phyloP scores from a whole-genome alignment of 164 flowering plant species.

The Tetrastigma voinierianum region DNA sequence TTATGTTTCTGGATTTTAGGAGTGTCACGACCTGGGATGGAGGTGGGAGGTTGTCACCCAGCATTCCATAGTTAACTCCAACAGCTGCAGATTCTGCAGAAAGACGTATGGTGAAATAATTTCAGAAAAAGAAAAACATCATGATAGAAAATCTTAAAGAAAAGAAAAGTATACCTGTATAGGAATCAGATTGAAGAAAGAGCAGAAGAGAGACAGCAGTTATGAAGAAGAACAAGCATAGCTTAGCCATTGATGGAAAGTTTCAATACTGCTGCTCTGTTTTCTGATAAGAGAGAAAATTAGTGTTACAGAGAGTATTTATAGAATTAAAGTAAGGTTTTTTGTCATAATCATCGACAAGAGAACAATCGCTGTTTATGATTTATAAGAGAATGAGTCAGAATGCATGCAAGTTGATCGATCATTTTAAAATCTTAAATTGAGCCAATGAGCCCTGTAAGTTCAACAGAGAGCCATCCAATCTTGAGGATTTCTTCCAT shows the following conservation, averaged over 20 bases:
- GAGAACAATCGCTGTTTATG: too few relatives aligned
- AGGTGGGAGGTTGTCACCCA: constrained; percentile 21
- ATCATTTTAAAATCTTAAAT: too few relatives aligned
- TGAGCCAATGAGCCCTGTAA: too few relatives aligned
- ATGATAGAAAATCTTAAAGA: background rate
- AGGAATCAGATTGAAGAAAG: background rate
- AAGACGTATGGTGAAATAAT: background rate
- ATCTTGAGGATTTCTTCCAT: too few relatives aligned
- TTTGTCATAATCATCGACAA: too few relatives aligned
- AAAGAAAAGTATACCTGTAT: background rate
- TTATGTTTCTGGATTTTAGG: background rate
- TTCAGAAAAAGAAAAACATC: background rate
- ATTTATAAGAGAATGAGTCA: too few relatives aligned
- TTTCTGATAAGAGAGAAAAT: too few relatives aligned
- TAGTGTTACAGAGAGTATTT: too few relatives aligned
- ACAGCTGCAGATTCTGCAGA: constrained; percentile 10
- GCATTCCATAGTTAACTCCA: constrained; percentile 23
- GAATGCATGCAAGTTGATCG: too few relatives aligned
- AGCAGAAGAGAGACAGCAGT: background rate
- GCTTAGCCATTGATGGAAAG: background rate
- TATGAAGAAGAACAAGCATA: background rate
- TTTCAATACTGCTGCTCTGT: too few relatives aligned
- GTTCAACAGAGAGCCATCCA: too few relatives aligned
- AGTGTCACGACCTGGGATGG: constrained; percentile 8
- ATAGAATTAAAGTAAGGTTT: too few relatives aligned